Conservation (phyloP, 768 basidiomycete species). For the Dioszegia hungarica region DNA sequence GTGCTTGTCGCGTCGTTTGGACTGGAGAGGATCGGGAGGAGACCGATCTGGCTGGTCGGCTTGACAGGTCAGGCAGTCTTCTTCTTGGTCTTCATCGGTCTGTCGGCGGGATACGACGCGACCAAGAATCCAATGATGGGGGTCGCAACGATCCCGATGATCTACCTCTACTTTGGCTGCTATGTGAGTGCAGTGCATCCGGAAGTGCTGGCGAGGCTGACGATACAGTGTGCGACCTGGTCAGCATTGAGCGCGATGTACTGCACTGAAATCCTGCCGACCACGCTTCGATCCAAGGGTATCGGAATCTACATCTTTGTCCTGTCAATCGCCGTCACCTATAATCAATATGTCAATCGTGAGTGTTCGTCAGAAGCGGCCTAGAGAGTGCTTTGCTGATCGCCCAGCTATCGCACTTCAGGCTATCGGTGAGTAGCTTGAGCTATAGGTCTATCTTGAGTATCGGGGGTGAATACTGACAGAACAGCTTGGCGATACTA, state of each 20-base stretch:
- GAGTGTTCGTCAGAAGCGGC: too few relatives aligned
- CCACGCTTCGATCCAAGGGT: conserved; percentile 9
- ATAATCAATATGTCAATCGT: conserved; percentile 14
- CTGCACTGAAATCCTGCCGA: conserved; percentile 5
- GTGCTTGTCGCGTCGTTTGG: conserved; percentile 11
- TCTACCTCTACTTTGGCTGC: conserved; percentile 22
- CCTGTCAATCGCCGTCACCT: neutral
- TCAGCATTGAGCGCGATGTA: neutral
- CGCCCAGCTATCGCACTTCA: too few relatives aligned
- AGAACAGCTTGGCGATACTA: conserved; percentile 13
- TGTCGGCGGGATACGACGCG: conserved; percentile 23
- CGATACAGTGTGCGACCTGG: neutral
- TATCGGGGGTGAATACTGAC: too few relatives aligned
- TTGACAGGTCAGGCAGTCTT: conserved; percentile 18
- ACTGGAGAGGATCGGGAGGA: conserved; percentile 34
- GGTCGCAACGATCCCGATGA: conserved; percentile 29
- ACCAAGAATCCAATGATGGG: conserved; percentile 17
- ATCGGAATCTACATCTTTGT: conserved; percentile 2
- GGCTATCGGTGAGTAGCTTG: too few relatives aligned
- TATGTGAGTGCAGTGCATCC: too few relatives aligned
- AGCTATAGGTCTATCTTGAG: too few relatives aligned
- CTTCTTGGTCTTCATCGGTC: conserved; percentile 8
- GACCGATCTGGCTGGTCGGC: conserved; percentile 11
- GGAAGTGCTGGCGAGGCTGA: conserved; percentile 1
- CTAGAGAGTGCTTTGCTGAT: too few relatives aligned